A percentile compares a stretch with the other conserved stretches of the same genome.
phyloP scores from a whole-genome alignment of 148 eudicot species.

The Cornus florida region DNA sequence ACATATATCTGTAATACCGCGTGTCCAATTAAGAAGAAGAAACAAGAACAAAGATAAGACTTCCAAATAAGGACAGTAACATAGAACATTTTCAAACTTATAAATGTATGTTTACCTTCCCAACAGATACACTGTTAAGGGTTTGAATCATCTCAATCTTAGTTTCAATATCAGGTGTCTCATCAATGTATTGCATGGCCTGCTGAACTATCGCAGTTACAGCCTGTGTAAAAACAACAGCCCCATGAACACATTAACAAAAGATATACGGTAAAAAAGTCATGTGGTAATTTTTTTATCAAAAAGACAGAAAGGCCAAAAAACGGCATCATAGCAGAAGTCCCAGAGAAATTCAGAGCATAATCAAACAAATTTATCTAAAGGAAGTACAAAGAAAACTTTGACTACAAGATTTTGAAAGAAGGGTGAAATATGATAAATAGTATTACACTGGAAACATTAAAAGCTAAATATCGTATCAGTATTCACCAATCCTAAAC shows the following conservation, averaged over 20 bases:
- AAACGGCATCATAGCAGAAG: background rate
- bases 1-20: conserved; percentile 67
- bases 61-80: background rate
- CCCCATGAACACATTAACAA: conserved; percentile 6
- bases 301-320: background rate
- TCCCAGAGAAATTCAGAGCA: background rate
- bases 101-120: conserved; percentile 55
- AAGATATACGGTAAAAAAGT: background rate
- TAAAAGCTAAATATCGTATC: no score
- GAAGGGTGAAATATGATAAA: background rate
- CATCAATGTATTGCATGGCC: conserved; percentile 86
- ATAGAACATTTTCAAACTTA: no score
- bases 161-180: conserved; percentile 87
- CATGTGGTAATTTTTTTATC: background rate
- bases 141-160: conserved; percentile 87
- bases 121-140: conserved; percentile 85
- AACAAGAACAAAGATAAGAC: background rate
- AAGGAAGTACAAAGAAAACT: background rate
- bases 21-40: background rate
- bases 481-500: no score
- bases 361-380: background rate
- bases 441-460: background rate
- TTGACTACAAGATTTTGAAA: background rate
- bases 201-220: conserved; percentile 94
- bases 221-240: conserved; percentile 44